Base-by-base conservation (phyloP, 139 green algal species). In the Astrephomene gubernaculifera region DNA sequence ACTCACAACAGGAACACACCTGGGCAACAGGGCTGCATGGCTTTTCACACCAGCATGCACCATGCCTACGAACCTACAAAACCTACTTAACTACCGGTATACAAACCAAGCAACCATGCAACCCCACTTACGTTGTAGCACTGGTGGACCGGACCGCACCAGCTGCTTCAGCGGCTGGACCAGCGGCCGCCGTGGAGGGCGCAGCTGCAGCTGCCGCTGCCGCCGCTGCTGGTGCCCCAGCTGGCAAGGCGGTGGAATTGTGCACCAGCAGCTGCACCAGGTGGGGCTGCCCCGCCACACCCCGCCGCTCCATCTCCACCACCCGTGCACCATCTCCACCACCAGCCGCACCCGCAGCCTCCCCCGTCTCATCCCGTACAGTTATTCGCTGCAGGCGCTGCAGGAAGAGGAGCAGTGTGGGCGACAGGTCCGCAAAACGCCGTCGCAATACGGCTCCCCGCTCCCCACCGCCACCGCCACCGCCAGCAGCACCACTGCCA, bases 321-420 rank as follows among this genome's bases (percentile, higher is more conserved):
- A 73, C 60, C 5, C 60, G 39, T n/a, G 72, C 60, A 24, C 19
- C 52, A 36, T 53, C 19, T 12, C 52, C 73, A 19, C 49, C 60
- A 4, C 39, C 29, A 29, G 22, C 21, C 27, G 33, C 29, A 24
- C 60, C 21, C 12, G 9, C 49, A 35, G 35, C 36, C 9, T 35
- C 38, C 25, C 33, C n/a, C 57, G 82, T 87, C 24, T 86, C 83
- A 33, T 72, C 76, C 12, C 76, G 70, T 43, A 92, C 79, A 10
- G 41, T 61, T 12, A 92, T 78, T 27, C 76, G 82, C 39, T n/a
- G n/a, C 63, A 92, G 76, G 19, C 76, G 65, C 61, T 89, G 73
- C 41, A 93, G 88, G 87, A 93, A 93, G 25, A 93, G 88, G 63
- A 93, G 90, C 70, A 93, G 83, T 33, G 80, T 79, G 24, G 90